These are phyloP conservation scores for Secale cereale DNA, from an alignment of 176 grass and related monocot genomes.

Conservation along the genomic window DNA sequence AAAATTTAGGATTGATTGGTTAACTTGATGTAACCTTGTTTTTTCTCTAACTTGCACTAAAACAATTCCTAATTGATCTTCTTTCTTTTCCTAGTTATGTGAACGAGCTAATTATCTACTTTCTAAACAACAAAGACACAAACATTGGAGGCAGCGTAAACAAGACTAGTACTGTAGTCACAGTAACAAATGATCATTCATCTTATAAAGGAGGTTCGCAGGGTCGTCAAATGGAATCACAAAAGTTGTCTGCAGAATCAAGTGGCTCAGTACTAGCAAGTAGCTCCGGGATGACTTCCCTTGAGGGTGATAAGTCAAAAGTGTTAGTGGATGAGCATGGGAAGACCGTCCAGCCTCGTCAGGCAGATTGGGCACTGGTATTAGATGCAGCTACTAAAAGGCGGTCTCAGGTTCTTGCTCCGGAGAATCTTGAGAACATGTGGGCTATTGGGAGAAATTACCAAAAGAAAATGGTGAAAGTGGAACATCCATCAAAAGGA, in stretches of 20 bases:
- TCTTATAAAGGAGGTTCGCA: constrained; percentile 44
- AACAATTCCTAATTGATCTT: constrained; percentile 23
- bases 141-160: constrained; percentile 38
- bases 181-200: constrained; percentile 21
- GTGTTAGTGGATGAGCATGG: constrained; percentile 32
- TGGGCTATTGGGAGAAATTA: constrained; percentile 98
- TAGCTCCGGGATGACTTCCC: constrained; percentile 29
- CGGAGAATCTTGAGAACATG: constrained; percentile 99
- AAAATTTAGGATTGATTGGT: background rate
- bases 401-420: constrained; percentile 80
- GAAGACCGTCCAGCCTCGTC: constrained; percentile 24
- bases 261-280: constrained; percentile 28
- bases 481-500: constrained; percentile 22
- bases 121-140: constrained; percentile 58
- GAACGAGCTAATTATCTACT: constrained; percentile 85
- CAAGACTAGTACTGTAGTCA: constrained; percentile 34
- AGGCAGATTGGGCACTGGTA: constrained; percentile 75
- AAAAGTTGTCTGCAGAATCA: constrained; percentile 27
- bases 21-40: background rate
- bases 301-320: constrained; percentile 38
- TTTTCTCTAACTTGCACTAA: constrained; percentile 1
- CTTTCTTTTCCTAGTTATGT: constrained; percentile 68
- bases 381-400: constrained; percentile 95
- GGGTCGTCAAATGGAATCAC: constrained; percentile 40
- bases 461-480: constrained; percentile 85